Percentiles rank a stretch among this genome's conserved stretches.
These are phyloP conservation scores for Filobasidium wieringae DNA, from an alignment of 768 basidiomycete species.

Conservation along the genomic window DNA sequence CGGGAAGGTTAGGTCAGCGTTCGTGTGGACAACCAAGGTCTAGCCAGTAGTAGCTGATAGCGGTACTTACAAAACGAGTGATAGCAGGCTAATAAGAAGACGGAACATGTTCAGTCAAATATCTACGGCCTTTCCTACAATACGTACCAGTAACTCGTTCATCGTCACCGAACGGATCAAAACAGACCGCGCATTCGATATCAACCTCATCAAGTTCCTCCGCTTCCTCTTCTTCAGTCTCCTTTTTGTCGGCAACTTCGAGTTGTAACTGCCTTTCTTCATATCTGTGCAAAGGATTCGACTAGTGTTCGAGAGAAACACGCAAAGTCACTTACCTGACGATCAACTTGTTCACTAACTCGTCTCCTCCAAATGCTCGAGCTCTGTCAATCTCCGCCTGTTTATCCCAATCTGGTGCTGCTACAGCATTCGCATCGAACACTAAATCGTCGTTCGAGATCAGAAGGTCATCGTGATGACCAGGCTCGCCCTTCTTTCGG, in stretches of 20 bases:
- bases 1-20: not conserved
- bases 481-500: constrained; percentile 43
- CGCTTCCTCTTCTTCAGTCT: not conserved
- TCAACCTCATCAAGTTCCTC: constrained; percentile 2
- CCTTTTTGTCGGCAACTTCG: constrained; percentile 2
- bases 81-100: not conserved
- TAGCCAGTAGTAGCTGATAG: not conserved
- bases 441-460: constrained; percentile 11
- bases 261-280: constrained; percentile 11
- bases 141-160: constrained; percentile 5
- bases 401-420: not conserved
- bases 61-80: constrained; percentile 1
- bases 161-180: constrained; percentile 2
- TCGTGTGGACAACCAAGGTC: not conserved
- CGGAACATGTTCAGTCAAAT: not conserved
- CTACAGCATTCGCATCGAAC: not conserved
- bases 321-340: not conserved
- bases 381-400: constrained; percentile 7
- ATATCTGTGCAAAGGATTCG: not conserved
- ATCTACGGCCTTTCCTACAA: not conserved
- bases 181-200: constrained; percentile 10
- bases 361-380: constrained; percentile 16
- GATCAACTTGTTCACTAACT: constrained; percentile 20
- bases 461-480: constrained; percentile 40
- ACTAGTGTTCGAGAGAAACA: not conserved